Base-by-base conservation (phyloP, 2,329 filamentous ascomycete genomes). In the Penicillium verrucosum region DNA sequence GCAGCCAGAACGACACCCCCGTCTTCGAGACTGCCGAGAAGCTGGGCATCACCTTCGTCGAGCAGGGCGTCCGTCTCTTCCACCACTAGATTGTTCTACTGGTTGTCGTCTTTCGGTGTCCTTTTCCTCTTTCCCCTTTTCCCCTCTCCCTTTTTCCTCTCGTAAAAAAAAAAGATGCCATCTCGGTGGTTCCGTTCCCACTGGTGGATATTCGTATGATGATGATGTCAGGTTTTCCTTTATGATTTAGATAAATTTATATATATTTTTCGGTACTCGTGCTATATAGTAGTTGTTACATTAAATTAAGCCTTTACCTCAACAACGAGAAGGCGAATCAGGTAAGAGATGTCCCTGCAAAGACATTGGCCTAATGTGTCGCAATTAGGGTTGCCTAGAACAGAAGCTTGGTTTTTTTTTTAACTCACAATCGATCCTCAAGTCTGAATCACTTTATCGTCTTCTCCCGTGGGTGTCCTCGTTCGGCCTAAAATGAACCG, bases 61-160 rank as follows among this genome's bases (percentile, higher is more conserved):
- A 99, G 82, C 94, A 99, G 82, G 91, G 89, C 73, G 88, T 89
- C 58, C 86, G 94, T 67, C 82, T 97, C 63, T 97, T 97, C 87
- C 93, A 97, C 77, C 93, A 97, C 78, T 97, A 88, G 53, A 53
- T 34, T 48, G 29, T 12, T 40, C 18, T n/a, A 25, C n/a, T 58
- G 46, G 34, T n/a, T 54, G 43, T 45, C 34, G 41, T 36, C 41
- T 36, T 55, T 40, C 32, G 53, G 42, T 56, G 40, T 37, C 48
- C 37, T 55, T 21, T 50, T 9, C 30, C 49, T 32, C 36, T 48
- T 40, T 54, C 38, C 25, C 38, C 34, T 34, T 54, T 50, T 48
- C 43, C 37, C 38, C 48, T 42, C 48, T 43, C 37, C 38, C 48
- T 42, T 51, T 42, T 32, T 32, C 44, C 46, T 8, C 49, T 34